These are phyloP conservation scores for Chloris gayana DNA, from an alignment of 176 grass and related monocot genomes.

Conservation along the genomic window DNA sequence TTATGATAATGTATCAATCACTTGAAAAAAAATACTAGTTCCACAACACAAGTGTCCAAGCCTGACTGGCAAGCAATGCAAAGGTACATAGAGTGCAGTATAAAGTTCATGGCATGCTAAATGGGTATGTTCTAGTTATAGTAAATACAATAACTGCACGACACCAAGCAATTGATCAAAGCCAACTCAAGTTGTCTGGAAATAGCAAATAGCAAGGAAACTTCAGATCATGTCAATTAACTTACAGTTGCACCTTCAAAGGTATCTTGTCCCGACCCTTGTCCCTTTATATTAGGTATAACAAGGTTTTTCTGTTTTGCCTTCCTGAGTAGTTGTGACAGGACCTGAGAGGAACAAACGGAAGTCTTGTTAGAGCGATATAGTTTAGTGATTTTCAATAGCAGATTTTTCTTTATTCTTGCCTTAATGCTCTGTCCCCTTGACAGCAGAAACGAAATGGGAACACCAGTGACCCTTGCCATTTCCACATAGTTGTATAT, in stretches of 20 bases:
- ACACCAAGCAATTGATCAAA: no score
- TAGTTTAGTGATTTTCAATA: background rate
- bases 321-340: conserved; percentile 94
- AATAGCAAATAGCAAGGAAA: conserved; percentile 12
- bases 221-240: conserved; percentile 35
- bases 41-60: conserved; percentile 1
- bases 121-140: background rate
- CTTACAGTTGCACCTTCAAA: conserved; percentile 99
- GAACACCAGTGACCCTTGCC: conserved; percentile 98
- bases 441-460: conserved; percentile 91
- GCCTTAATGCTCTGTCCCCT: conserved; percentile 99
- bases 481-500: conserved; percentile 99
- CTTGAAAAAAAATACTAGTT: conserved; percentile 19
- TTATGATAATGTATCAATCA: background rate
- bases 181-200: no score
- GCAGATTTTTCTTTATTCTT: conserved; percentile 22
- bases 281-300: conserved; percentile 96
- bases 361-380: conserved; percentile 40
- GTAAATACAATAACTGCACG: conserved; percentile 27
- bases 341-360: conserved; percentile 59
- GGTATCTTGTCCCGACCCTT: conserved; percentile 79
- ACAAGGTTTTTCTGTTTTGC: conserved; percentile 96
- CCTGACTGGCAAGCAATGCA: conserved; percentile 28
- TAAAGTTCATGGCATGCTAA: background rate
- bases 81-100: conserved; percentile 9